Evolutionary conservation across 345 rosid species (phyloP).

Genomic region (Carallia pectinifolia): DNA sequence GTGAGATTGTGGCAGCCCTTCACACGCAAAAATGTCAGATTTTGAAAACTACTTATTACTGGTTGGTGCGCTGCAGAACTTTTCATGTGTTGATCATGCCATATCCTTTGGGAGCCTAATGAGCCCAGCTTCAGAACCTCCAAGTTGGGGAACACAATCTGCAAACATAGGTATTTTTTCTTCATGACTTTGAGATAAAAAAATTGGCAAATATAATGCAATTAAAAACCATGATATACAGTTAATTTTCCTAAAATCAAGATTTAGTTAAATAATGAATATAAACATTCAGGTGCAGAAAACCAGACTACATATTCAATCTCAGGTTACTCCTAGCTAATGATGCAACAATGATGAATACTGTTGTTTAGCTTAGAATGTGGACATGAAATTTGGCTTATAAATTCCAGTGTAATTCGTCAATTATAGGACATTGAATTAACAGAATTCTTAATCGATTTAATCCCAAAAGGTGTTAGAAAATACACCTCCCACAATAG

Average conservation of each 20-base stretch:
- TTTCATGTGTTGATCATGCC: neutral
- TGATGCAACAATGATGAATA: no score
- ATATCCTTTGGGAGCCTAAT: constrained; percentile 1
- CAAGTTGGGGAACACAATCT: constrained; percentile 13
- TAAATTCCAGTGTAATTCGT: no score
- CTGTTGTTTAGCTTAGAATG: no score
- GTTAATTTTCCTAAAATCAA: no score
- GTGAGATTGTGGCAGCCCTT: constrained; percentile 6
- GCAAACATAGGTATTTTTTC: neutral
- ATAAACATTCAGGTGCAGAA: no score
- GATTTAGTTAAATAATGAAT: no score
- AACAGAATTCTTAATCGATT: neutral
- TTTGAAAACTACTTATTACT: neutral
- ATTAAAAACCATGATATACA: neutral
- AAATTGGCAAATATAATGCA: neutral
- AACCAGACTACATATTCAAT: no score
- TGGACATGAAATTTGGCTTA: no score
- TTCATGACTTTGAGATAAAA: neutral
- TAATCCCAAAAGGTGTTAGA: no score
- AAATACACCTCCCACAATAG: no score
- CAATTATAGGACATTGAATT: neutral
- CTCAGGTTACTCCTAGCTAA: no score
- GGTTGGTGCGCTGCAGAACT: neutral
- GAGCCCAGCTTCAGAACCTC: neutral
- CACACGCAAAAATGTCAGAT: neutral